Evolutionary conservation across 1,284 basidiomycete genomes (phyloP).

Genomic region (Rhodotorula mucilaginosa): DNA sequence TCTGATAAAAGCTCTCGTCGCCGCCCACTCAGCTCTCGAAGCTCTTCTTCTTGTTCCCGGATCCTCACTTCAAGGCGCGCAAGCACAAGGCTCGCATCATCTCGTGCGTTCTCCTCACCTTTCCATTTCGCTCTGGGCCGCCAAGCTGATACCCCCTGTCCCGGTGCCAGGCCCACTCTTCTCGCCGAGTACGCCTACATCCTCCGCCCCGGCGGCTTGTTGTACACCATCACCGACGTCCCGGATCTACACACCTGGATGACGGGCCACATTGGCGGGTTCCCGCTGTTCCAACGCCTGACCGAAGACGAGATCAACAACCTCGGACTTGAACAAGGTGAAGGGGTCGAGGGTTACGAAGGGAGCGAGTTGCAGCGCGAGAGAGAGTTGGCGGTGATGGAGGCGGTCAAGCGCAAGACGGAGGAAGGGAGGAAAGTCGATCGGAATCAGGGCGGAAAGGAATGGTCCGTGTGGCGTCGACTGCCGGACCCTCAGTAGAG

Average conservation of each 20-base stretch:
- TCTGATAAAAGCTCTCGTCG: neutral
- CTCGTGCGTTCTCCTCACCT: conserved; percentile 26
- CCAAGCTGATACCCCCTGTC: neutral
- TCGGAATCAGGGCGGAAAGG: conserved; percentile 74
- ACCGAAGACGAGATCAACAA: conserved; percentile 68
- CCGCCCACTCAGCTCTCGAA: conserved; percentile 61
- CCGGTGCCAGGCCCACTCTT: no score
- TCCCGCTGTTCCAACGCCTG: conserved; percentile 81
- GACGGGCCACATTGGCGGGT: conserved; percentile 76
- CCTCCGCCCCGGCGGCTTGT: conserved; percentile 81
- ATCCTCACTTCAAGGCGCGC: conserved; percentile 96
- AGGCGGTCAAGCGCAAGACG: conserved; percentile 78
- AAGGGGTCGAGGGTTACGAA: conserved; percentile 28
- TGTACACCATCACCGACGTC: conserved; percentile 98
- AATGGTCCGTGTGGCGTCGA: conserved; percentile 41
- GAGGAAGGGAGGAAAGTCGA: conserved; percentile 98
- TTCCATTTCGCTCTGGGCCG: neutral
- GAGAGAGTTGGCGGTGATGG: conserved; percentile 65
- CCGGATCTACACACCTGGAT: conserved; percentile 94
- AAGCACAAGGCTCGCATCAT: conserved; percentile 84
- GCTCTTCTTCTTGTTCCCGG: conserved; percentile 97
- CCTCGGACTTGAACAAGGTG: conserved; percentile 32
- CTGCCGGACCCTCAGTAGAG: conserved; percentile 34
- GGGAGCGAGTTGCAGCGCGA: conserved; percentile 48
- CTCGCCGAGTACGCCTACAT: conserved; percentile 90